phyloP scores from a whole-genome alignment of 306 rosid genomes.

The Quercus agrifolia region DNA sequence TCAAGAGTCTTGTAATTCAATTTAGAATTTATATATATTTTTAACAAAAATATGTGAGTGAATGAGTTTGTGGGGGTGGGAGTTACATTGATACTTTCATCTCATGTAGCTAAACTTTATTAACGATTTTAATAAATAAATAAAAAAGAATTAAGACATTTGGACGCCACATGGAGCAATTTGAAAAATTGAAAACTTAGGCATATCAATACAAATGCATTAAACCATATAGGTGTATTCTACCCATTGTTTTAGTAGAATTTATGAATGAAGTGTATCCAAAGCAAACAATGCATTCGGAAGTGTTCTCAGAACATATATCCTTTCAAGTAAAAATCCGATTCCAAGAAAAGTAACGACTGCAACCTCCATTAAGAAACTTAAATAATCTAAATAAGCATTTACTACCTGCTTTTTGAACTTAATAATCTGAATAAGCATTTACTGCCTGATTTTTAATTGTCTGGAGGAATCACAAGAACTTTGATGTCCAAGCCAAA shows the following conservation, averaged over 20 bases:
- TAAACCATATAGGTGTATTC: no score
- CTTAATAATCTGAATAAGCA: background rate
- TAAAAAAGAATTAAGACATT: no score
- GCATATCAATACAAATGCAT: no score
- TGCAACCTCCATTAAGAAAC: background rate
- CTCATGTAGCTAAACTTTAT: no score
- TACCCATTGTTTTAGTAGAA: background rate
- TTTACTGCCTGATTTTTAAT: constrained; percentile 1
- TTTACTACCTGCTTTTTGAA: constrained; percentile 2
- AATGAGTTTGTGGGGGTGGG: no score
- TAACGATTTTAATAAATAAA: no score
- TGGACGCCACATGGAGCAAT: no score
- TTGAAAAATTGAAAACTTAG: no score
- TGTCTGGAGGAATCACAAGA: constrained; percentile 10
- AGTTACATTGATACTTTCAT: no score
- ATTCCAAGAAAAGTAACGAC: background rate
- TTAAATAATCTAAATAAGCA: background rate
- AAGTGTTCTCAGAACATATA: background rate
- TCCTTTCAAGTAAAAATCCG: background rate
- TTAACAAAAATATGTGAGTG: no score
- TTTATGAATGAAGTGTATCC: background rate
- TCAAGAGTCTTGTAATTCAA: no score
- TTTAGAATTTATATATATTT: no score
- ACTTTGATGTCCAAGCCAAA: constrained; percentile 15
- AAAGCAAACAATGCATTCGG: background rate